These are phyloP conservation scores for Xylaria intraflava DNA, from an alignment of 495 filamentous ascomycete species.

Conservation along the genomic window DNA sequence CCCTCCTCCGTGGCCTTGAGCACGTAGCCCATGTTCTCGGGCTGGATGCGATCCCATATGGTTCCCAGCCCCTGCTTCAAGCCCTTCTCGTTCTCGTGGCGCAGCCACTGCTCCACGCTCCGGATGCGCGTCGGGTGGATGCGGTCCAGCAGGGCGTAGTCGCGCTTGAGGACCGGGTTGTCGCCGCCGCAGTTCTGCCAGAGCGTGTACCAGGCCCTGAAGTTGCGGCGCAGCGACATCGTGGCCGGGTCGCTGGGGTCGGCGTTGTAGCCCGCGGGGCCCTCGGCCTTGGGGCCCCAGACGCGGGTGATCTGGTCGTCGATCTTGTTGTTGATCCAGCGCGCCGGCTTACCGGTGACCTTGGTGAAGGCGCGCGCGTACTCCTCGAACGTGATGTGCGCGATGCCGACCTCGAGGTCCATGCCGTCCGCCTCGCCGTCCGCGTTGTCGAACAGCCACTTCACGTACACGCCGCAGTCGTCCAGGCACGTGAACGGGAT, in stretches of 20 bases:
- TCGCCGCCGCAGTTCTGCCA: constrained; percentile 38
- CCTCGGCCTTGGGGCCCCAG: constrained; percentile 14
- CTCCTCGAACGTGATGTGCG: constrained; percentile 39
- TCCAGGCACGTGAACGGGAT: constrained; percentile 44
- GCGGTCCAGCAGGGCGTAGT: constrained; percentile 47
- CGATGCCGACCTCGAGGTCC: constrained; percentile 46
- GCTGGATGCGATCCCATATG: constrained; percentile 32
- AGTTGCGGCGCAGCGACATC: constrained; percentile 46
- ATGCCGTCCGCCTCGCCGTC: constrained; percentile 40
- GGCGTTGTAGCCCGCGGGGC: constrained; percentile 33
- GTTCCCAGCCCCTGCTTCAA: constrained; percentile 19
- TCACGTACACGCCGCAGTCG: constrained; percentile 48
- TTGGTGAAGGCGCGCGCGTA: constrained; percentile 44
- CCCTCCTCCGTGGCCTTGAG: constrained; percentile 32
- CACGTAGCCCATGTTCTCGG: constrained; percentile 21
- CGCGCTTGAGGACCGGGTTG: constrained; percentile 34
- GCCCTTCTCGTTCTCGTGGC: constrained; percentile 35
- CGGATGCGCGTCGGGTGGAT: constrained; percentile 46
- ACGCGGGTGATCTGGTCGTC: constrained; percentile 37
- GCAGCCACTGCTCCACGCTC: constrained; percentile 46
- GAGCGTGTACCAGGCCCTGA: constrained; percentile 47
- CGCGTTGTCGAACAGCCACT: constrained; percentile 52
- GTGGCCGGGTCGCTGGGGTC: constrained; percentile 35
- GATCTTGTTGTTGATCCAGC: constrained; percentile 34
- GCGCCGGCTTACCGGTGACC: constrained; percentile 47